Base-by-base conservation (phyloP, 2,329 filamentous ascomycete genomes). In the Calonectria pseudoreteaudii region DNA sequence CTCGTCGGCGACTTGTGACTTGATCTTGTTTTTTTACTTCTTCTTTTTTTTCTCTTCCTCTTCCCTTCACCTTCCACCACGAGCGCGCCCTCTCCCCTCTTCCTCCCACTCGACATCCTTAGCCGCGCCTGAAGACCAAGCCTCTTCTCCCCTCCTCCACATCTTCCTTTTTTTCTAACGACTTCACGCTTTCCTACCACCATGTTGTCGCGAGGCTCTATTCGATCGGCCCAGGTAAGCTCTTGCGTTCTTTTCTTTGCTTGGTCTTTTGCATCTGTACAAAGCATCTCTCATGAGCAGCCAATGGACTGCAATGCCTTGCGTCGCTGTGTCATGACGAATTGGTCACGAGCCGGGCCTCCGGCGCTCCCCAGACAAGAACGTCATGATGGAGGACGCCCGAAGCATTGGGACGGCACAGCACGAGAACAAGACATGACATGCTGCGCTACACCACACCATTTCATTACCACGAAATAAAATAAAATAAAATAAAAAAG, bases 201-300 rank as follows among this genome's bases (percentile, higher is more conserved):
- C 77, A 92, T 92, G 90, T 83, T 92, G 85, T 91, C 90, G 84
- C 89, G 89, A 85, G 88, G 87, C 85, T 89, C 90, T 82, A 79
- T 87, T 79, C 84, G 88, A 84, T 85, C 89, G 84, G 89, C 90
- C 80, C 88, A 91, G 90, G 90, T 91, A 88, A 78, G 87, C 86
- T 52, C 14, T 70, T 66, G 26, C 30, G 66, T 58, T 68, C 4
- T 66, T 8, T 66, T 70, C n/a, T 74, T 66, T 71, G 28, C 70
- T 36, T 41, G n/a, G 53, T 47, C 64, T 66, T 58, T 70, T 38
- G 11, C 31, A 38, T 64, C 53, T 62, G 62, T 30, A 8, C 44
- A 56, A 70, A 3, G 56, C 34, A 38, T 30, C 53, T 28, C 14
- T 14, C 26, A 26, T 14, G 47, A 47, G 50, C 2, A 14, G 41